These are phyloP conservation scores for Sclerotinia borealis DNA, from an alignment of 2,329 filamentous ascomycete species.

Conservation along the genomic window DNA sequence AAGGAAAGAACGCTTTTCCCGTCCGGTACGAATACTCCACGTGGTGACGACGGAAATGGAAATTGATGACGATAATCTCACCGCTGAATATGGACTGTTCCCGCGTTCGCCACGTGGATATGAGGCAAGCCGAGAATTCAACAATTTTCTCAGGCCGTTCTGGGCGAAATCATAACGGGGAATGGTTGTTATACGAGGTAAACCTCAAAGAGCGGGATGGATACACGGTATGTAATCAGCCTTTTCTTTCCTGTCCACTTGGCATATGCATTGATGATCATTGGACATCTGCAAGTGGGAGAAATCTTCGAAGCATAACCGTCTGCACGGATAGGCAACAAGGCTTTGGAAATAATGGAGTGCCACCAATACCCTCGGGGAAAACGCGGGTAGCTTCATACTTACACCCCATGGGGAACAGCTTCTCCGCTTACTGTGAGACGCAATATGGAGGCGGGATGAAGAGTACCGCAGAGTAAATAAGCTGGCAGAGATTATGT, in stretches of 20 bases:
- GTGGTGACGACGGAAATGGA: background rate
- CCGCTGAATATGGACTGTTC: background rate
- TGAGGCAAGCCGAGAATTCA: background rate
- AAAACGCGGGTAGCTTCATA: background rate
- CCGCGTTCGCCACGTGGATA: slow-evolving; percentile 2
- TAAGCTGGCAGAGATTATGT: background rate
- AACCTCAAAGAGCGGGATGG: background rate
- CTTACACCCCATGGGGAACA: background rate
- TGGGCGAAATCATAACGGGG: background rate
- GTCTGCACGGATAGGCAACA: background rate
- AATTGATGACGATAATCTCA: slow-evolving; percentile 7
- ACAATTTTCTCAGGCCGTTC: background rate
- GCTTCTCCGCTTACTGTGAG: background rate
- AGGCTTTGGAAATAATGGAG: background rate
- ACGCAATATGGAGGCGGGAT: background rate
- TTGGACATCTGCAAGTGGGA: background rate
- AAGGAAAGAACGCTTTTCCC: background rate
- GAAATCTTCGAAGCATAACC: background rate
- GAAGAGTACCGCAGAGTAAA: background rate
- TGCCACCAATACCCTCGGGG: background rate
- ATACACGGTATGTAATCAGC: slow-evolving; percentile 1
- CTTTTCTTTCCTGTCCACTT: slow-evolving; percentile 1
- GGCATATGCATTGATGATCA: slow-evolving; percentile 5
- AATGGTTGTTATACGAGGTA: background rate
- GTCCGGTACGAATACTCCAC: slow-evolving; percentile 2